A percentile compares a stretch with the other conserved stretches of the same genome.
phyloP scores from a whole-genome alignment of 1,284 basidiomycete species.

The Laetiporus sulphureus region DNA sequence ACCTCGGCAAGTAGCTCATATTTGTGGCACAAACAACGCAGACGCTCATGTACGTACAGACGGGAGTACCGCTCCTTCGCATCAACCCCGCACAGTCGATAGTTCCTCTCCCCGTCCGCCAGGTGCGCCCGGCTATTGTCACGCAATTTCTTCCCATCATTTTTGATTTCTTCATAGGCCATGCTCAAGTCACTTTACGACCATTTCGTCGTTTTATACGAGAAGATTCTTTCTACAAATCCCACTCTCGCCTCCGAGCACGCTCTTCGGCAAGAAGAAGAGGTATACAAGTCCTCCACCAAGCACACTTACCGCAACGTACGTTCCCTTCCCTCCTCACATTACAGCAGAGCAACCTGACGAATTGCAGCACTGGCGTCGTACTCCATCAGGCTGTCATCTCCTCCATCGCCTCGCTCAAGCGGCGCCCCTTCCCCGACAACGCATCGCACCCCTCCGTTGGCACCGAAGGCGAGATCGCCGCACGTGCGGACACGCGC shows the following conservation, averaged over 20 bases:
- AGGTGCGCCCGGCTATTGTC: constrained; percentile 35
- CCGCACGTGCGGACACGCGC: constrained; percentile 48
- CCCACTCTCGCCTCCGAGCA: constrained; percentile 65
- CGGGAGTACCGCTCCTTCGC: constrained; percentile 60
- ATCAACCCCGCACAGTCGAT: constrained; percentile 57
- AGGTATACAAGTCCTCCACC: constrained; percentile 63
- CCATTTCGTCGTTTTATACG: constrained; percentile 63
- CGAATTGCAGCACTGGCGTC: neutral
- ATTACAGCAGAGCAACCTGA: constrained; percentile 1
- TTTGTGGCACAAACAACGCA: too few relatives aligned
- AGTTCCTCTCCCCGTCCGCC: constrained; percentile 63
- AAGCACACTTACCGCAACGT: constrained; percentile 80
- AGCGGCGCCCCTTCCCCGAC: constrained; percentile 62
- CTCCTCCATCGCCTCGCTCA: constrained; percentile 63
- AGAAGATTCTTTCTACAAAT: constrained; percentile 39
- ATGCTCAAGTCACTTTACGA: constrained; percentile 69
- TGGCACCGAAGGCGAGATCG: constrained; percentile 71
- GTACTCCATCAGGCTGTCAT: constrained; percentile 55
- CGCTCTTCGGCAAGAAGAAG: constrained; percentile 70
- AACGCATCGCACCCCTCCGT: constrained; percentile 64
- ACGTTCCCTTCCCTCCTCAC: constrained; percentile 18
- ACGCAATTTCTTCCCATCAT: neutral
- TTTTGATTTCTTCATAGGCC: constrained; percentile 31
- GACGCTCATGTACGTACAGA: constrained; percentile 34
- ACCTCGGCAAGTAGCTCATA: constrained; percentile 30